Conservation (phyloP, 2,329 filamentous ascomycete species). For the Aspergillus sp. region DNA sequence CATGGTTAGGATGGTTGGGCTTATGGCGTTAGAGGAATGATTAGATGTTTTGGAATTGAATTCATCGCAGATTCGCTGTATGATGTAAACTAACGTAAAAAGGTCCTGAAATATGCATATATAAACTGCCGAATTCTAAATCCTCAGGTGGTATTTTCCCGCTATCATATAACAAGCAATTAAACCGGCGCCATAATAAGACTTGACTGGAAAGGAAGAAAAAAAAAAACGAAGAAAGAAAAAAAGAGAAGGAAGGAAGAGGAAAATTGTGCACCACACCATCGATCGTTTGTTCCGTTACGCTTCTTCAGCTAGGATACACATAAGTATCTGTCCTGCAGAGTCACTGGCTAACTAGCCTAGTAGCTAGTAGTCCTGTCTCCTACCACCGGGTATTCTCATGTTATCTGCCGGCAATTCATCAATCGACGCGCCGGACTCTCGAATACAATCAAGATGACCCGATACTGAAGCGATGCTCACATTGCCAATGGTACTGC, state of each 20-base stretch:
- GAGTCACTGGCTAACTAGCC: neutral
- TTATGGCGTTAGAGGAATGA: neutral
- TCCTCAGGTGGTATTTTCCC: neutral
- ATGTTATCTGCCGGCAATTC: slow-evolving; percentile 11
- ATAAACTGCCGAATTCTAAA: neutral
- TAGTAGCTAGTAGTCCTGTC: neutral
- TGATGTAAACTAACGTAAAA: neutral
- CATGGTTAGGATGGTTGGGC: neutral
- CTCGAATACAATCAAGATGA: slow-evolving; percentile 32
- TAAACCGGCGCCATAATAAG: neutral
- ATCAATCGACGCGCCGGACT: slow-evolving; percentile 29
- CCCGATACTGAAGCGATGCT: slow-evolving; percentile 17
- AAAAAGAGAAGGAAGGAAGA: neutral
- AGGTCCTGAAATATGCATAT: neutral
- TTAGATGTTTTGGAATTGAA: neutral
- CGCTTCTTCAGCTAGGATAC: neutral
- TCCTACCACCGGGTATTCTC: neutral
- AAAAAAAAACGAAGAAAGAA: neutral
- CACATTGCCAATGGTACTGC: slow-evolving; percentile 32
- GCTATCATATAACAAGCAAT: neutral
- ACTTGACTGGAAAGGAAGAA: neutral
- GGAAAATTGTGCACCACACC: neutral
- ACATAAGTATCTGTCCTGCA: neutral
- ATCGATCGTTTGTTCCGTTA: neutral
- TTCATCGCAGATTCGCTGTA: neutral